Evolutionary conservation across 2,329 filamentous ascomycete species (phyloP).

Genomic region (Amauroascus niger): DNA sequence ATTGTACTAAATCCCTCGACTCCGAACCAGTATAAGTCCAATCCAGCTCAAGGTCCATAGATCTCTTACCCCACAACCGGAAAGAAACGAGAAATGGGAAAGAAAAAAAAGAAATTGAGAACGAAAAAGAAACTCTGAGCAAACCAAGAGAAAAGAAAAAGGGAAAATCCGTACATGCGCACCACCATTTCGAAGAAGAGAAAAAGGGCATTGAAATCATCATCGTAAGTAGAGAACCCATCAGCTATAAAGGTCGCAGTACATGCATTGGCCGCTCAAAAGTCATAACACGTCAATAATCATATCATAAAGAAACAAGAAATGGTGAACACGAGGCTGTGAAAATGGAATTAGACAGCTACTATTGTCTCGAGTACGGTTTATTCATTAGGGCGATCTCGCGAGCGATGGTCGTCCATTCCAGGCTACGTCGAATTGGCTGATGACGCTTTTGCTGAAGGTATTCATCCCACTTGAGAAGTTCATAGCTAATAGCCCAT

Average conservation of each 20-base stretch:
- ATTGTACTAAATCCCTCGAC: neutral
- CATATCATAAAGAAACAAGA: neutral
- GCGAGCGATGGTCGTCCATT: constrained; percentile 79
- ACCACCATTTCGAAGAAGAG: no score
- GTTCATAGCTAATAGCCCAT: constrained; percentile 52
- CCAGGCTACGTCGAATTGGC: constrained; percentile 63
- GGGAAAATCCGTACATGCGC: neutral
- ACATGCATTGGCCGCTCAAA: neutral
- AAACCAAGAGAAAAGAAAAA: constrained; percentile 9
- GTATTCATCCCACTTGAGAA: constrained; percentile 88
- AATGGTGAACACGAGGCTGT: neutral
- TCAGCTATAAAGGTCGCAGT: neutral
- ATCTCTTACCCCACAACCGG: neutral
- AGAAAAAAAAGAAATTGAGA: neutral
- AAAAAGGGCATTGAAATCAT: neutral
- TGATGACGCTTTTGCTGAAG: constrained; percentile 49
- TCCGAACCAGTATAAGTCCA: neutral
- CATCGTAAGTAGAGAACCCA: neutral
- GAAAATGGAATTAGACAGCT: constrained; percentile 3
- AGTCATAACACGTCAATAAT: neutral
- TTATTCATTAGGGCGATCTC: constrained; percentile 95
- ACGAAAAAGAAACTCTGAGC: neutral
- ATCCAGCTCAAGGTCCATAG: neutral
- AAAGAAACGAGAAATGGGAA: neutral
- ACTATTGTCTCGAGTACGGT: constrained; percentile 53